Conservation (phyloP, 169 alveolate genomes). For the Babesia ovis region DNA sequence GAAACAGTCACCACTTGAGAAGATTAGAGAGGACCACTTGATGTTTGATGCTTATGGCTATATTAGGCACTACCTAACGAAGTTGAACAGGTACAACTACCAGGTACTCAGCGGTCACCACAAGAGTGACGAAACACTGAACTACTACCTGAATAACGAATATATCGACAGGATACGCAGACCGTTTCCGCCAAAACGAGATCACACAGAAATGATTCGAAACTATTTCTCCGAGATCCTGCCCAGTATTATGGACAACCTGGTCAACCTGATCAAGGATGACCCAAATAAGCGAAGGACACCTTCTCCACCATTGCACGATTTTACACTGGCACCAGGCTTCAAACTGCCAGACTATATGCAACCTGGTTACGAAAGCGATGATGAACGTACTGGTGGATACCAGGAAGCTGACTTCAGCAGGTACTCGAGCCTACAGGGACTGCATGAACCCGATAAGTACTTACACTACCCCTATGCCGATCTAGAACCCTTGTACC, state of each 20-base stretch:
- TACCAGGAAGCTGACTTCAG: constrained; percentile 36
- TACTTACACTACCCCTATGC: constrained; percentile 50
- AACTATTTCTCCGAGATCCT: constrained; percentile 32
- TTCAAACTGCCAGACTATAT: constrained; percentile 53
- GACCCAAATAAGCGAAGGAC: constrained; percentile 62
- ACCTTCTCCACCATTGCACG: constrained; percentile 71
- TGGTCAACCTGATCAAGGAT: constrained; percentile 57
- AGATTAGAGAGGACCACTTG: constrained; percentile 28
- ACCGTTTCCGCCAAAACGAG: constrained; percentile 50
- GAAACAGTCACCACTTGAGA: constrained; percentile 35
- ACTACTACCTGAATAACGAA: constrained; percentile 58
- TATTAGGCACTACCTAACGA: constrained; percentile 45
- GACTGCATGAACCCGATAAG: constrained; percentile 59
- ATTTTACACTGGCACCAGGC: constrained; percentile 30
- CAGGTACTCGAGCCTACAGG: constrained; percentile 51
- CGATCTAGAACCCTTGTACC: constrained; percentile 54
- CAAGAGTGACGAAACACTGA: constrained; percentile 34
- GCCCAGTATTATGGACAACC: constrained; percentile 60
- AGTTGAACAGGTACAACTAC: constrained; percentile 58
- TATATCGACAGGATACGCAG: constrained; percentile 31
- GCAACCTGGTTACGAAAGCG: constrained; percentile 4
- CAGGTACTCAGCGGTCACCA: constrained; percentile 49
- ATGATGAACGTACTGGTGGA: constrained; percentile 18
- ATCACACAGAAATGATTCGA: constrained; percentile 26
- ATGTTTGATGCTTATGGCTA: constrained; percentile 62